Evolutionary conservation across 1,139 yeast genomes (phyloP).

Genomic region (Geotrichum candidum): DNA sequence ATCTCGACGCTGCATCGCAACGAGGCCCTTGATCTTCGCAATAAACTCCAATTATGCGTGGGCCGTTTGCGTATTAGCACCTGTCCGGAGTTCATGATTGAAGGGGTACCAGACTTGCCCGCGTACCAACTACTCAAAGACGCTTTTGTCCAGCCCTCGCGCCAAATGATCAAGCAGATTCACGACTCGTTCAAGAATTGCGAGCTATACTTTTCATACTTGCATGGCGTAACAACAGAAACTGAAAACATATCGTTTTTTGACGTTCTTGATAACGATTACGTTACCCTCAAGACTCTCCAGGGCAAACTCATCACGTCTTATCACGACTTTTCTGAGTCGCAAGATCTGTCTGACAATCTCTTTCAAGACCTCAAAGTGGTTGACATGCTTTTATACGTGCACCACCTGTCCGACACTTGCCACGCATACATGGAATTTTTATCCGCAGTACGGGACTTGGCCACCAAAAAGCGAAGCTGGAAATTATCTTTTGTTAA

Average conservation of each 20-base stretch:
- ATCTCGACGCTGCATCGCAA: constrained; percentile 35
- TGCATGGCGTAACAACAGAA: constrained; percentile 10
- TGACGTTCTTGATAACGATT: constrained; percentile 1
- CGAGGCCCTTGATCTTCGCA: constrained; percentile 38
- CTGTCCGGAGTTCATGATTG: constrained; percentile 20
- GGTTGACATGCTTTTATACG: constrained; percentile 15
- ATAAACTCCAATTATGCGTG: constrained; percentile 38
- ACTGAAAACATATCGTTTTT: constrained; percentile 6
- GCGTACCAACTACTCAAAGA: neutral
- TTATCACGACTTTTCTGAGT: constrained; percentile 4
- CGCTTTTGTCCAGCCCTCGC: constrained; percentile 12
- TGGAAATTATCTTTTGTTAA: constrained; percentile 37
- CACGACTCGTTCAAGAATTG: constrained; percentile 18
- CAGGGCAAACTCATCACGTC: constrained; percentile 4
- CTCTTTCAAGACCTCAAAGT: constrained; percentile 10
- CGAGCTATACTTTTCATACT: constrained; percentile 17
- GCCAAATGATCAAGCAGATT: constrained; percentile 18
- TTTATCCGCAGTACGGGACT: constrained; percentile 16
- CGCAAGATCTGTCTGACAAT: constrained; percentile 1
- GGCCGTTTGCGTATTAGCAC: constrained; percentile 43
- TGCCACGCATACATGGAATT: constrained; percentile 16
- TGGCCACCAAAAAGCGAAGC: constrained; percentile 20
- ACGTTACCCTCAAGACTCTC: neutral
- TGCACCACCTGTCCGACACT: constrained; percentile 19
- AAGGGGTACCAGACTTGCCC: neutral